Conservation (phyloP, 108 stramenopile genomes). For the Nitzschia palea region DNA sequence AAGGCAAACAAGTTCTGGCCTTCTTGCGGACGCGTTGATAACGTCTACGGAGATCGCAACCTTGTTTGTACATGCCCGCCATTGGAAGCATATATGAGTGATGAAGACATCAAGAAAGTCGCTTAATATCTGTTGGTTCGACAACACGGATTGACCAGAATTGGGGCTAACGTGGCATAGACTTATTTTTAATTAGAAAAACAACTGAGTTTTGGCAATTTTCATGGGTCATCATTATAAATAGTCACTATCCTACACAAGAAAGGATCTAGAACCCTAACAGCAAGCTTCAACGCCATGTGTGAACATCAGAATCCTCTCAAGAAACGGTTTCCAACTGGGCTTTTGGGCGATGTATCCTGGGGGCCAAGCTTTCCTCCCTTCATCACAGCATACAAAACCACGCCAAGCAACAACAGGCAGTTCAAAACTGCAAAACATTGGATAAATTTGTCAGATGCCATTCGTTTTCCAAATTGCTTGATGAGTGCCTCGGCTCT, state of each 20-base stretch:
- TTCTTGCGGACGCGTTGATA: constrained; percentile 94
- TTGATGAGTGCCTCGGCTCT: constrained; percentile 91
- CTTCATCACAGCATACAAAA: constrained; percentile 79
- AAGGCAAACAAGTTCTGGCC: constrained; percentile 98
- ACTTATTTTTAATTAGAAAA: too few species aligned
- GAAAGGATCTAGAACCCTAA: too few species aligned
- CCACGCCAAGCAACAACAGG: constrained; percentile 77
- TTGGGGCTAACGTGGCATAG: too few species aligned
- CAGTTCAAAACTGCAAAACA: constrained; percentile 91
- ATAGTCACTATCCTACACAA: too few species aligned
- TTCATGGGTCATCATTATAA: too few species aligned
- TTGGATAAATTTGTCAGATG: constrained; percentile 93
- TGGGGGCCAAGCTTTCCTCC: constrained; percentile 22
- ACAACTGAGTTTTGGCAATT: too few species aligned
- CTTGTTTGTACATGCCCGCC: constrained; percentile 97
- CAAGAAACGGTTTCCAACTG: background rate
- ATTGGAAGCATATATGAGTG: constrained; percentile 82
- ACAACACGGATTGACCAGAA: too few species aligned
- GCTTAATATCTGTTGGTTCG: too few species aligned
- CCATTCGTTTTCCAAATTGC: constrained; percentile 92
- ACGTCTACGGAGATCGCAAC: constrained; percentile 98
- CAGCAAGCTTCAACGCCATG: too few species aligned
- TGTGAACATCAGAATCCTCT: background rate
- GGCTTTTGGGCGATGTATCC: constrained; percentile 12
- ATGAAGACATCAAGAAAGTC: constrained; percentile 71